Conservation (phyloP, 129 eudicot genomes). For the Scalesia atractyloides region DNA sequence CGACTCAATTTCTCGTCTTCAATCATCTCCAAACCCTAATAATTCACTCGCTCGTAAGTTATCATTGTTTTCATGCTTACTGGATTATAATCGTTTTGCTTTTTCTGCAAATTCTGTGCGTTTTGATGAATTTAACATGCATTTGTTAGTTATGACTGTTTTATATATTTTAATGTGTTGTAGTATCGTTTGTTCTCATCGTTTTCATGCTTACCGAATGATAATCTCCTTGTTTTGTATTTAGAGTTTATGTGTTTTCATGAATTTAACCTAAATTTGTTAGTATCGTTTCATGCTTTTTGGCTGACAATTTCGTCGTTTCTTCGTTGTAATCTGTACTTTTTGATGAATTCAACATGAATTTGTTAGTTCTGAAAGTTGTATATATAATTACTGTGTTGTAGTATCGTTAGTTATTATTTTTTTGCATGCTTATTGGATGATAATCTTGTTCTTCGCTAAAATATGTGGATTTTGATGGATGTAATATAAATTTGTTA, state of each 20-base stretch:
- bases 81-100: background rate
- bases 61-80: background rate
- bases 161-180: conserved; percentile 3
- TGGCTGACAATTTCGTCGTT: background rate
- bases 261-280: no score
- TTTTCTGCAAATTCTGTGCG: background rate
- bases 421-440: no score
- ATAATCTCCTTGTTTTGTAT: no score
- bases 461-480: no score
- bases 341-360: background rate
- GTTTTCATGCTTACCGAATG: no score
- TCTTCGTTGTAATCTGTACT: no score
- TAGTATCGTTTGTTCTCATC: conserved; percentile 37
- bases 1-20: conserved; percentile 65
- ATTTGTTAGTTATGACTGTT: conserved; percentile 10
- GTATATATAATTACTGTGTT: no score
- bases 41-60: conserved; percentile 46
- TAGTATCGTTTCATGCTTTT: background rate
- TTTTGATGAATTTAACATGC: background rate
- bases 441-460: no score
- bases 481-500: no score
- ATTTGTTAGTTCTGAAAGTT: background rate
- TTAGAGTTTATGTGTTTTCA: no score
- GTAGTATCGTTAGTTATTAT: no score
- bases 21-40: conserved; percentile 47